These are phyloP conservation scores for Starmera dryadoides DNA, from an alignment of 805 yeast genomes.

Conservation along the genomic window DNA sequence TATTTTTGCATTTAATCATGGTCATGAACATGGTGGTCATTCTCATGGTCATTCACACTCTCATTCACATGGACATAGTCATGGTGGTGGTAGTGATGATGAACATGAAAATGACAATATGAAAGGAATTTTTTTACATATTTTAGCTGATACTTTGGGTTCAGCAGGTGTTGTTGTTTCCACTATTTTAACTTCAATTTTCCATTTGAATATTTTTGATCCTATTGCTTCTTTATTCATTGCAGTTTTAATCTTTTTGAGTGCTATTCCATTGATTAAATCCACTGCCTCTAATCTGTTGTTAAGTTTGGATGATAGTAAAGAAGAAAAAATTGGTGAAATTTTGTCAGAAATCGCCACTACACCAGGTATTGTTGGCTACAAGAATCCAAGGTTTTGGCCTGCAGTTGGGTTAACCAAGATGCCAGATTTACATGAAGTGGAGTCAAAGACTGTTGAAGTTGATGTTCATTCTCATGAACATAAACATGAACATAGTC, in stretches of 20 bases:
- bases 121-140: slow-evolving; percentile 91
- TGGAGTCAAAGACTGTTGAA: slow-evolving; percentile 16
- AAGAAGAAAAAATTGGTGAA: slow-evolving; percentile 57
- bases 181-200: slow-evolving; percentile 65
- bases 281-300: slow-evolving; percentile 74
- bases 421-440: slow-evolving; percentile 14
- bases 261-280: slow-evolving; percentile 78
- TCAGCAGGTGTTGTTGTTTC: slow-evolving; percentile 96
- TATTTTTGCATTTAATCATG: slow-evolving; percentile 89
- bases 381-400: slow-evolving; percentile 92
- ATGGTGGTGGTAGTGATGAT: slow-evolving; percentile 20
- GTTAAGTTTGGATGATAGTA: slow-evolving; percentile 48
- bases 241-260: slow-evolving; percentile 68
- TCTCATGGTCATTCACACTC: slow-evolving; percentile 37
- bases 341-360: slow-evolving; percentile 60
- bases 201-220: slow-evolving; percentile 71
- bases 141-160: slow-evolving; percentile 92
- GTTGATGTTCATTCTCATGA: slow-evolving; percentile 2
- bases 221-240: slow-evolving; percentile 89
- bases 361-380: slow-evolving; percentile 76
- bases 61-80: slow-evolving; percentile 24
- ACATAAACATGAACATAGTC: slow-evolving; percentile 27
- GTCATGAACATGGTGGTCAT: slow-evolving; percentile 46
- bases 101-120: slow-evolving; percentile 54
- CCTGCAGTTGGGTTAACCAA: slow-evolving; percentile 35